Evolutionary conservation across 257 asterid species (phyloP).

Genomic region (Petrea volubilis): DNA sequence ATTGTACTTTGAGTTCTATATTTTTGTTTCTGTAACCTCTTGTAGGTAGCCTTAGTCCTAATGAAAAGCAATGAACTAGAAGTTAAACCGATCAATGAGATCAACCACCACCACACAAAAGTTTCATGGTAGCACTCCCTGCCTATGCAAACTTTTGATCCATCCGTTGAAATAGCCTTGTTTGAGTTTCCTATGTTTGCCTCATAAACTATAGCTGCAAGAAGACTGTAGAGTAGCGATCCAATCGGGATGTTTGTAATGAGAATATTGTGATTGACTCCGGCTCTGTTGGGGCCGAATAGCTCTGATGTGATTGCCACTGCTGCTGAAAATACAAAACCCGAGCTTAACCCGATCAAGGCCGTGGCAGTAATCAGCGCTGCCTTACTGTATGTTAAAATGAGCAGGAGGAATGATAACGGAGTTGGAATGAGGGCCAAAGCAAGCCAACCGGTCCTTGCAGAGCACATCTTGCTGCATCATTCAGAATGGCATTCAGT

Average conservation of each 20-base stretch:
- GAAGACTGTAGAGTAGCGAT: conserved; percentile 61
- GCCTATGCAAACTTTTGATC: conserved; percentile 58
- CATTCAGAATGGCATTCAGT: neutral
- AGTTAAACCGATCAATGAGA: conserved; percentile 53
- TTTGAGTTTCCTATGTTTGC: conserved; percentile 45
- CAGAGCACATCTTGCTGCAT: conserved; percentile 51
- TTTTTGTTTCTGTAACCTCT: conserved; percentile 33
- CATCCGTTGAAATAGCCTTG: conserved; percentile 29
- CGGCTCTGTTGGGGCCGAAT: conserved; percentile 65
- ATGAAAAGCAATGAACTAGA: conserved; percentile 46
- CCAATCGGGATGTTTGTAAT: conserved; percentile 71
- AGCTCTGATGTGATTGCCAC: conserved; percentile 64
- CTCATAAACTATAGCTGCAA: conserved; percentile 60
- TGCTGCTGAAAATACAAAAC: conserved; percentile 60
- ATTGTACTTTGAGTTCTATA: conserved; percentile 8
- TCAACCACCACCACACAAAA: conserved; percentile 62
- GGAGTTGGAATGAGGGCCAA: conserved; percentile 56
- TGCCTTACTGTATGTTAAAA: conserved; percentile 39
- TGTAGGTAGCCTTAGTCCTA: conserved; percentile 53
- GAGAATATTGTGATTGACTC: conserved; percentile 67
- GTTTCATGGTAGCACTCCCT: conserved; percentile 52
- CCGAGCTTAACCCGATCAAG: conserved; percentile 62
- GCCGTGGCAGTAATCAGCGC: conserved; percentile 49
- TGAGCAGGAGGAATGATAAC: conserved; percentile 50
- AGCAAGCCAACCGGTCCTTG: conserved; percentile 65